These are phyloP conservation scores for Trifolium dubium DNA, from an alignment of 306 rosid genomes.

Conservation along the genomic window DNA sequence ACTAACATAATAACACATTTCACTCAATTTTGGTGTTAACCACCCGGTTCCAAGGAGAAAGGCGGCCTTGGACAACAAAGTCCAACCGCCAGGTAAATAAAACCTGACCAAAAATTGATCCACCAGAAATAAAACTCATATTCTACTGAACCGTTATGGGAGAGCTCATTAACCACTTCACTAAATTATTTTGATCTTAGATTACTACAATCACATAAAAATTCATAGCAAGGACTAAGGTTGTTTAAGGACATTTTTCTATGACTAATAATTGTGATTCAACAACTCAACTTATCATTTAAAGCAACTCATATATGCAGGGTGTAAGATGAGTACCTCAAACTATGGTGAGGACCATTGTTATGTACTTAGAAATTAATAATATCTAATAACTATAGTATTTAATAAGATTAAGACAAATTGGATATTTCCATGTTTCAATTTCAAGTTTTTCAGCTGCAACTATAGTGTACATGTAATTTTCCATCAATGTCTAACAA, in stretches of 20 bases:
- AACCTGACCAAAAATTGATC: too few relatives aligned
- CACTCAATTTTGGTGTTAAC: too few relatives aligned
- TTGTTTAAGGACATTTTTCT: conserved; percentile 15
- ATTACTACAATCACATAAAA: too few relatives aligned
- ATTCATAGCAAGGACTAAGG: conserved; percentile 5
- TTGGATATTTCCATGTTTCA: conserved; percentile 9
- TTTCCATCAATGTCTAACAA: conserved; percentile 28
- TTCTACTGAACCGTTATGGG: too few relatives aligned
- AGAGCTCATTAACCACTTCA: background rate
- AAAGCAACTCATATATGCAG: conserved; percentile 28
- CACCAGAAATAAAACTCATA: too few relatives aligned
- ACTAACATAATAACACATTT: too few relatives aligned
- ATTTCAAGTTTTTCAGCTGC: conserved; percentile 36
- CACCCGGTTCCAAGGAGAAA: too few relatives aligned
- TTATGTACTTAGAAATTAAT: conserved; percentile 26
- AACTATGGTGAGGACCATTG: conserved; percentile 28
- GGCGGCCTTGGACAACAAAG: too few relatives aligned
- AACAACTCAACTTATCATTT: conserved; percentile 36
- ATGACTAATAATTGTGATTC: conserved; percentile 38
- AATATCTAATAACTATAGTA: conserved; percentile 38
- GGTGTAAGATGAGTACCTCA: background rate
- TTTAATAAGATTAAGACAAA: conserved; percentile 34
- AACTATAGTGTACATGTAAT: conserved; percentile 3
- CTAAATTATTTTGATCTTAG: too few relatives aligned
- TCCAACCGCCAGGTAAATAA: too few relatives aligned